Evolutionary conservation across 768 basidiomycete genomes (phyloP).

Genomic region (Fibroporia radiculosa): DNA sequence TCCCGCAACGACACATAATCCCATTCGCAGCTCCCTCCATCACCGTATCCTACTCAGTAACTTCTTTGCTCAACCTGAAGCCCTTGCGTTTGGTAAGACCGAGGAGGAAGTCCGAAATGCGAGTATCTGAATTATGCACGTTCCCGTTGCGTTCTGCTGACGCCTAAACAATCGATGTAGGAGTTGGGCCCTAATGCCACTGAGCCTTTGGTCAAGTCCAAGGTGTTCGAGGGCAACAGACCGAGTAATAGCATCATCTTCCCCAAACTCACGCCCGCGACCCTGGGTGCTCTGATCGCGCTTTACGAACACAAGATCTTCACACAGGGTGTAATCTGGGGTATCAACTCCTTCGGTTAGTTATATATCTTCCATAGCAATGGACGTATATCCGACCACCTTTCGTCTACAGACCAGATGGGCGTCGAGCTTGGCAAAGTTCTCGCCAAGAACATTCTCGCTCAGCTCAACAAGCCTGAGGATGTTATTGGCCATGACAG

Average conservation of each 20-base stretch:
- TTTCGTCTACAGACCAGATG: constrained; percentile 75
- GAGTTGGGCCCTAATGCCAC: constrained; percentile 64
- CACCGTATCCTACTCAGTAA: constrained; percentile 97
- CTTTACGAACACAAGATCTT: constrained; percentile 99
- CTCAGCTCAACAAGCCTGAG: constrained; percentile 71
- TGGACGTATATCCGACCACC: not conserved
- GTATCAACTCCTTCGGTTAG: constrained; percentile 95
- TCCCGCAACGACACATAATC: constrained; percentile 85
- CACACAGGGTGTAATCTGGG: constrained; percentile 95
- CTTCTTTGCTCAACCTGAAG: constrained; percentile 98
- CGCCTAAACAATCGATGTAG: constrained; percentile 5
- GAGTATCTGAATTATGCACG: not conserved
- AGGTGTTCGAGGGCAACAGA: constrained; percentile 96
- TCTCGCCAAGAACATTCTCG: constrained; percentile 91
- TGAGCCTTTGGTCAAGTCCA: constrained; percentile 87
- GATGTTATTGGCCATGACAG: constrained; percentile 87
- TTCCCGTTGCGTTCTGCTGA: not conserved
- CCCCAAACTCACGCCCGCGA: constrained; percentile 84
- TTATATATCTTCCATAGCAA: not conserved
- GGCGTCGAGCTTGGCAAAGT: constrained; percentile 98
- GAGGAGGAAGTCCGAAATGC: constrained; percentile 70
- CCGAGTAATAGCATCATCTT: constrained; percentile 97
- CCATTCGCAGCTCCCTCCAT: constrained; percentile 78
- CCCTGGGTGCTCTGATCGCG: constrained; percentile 82
- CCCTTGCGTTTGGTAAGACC: constrained; percentile 95